Conservation (phyloP, 345 rosid genomes). For the Lagerstroemia speciosa region DNA sequence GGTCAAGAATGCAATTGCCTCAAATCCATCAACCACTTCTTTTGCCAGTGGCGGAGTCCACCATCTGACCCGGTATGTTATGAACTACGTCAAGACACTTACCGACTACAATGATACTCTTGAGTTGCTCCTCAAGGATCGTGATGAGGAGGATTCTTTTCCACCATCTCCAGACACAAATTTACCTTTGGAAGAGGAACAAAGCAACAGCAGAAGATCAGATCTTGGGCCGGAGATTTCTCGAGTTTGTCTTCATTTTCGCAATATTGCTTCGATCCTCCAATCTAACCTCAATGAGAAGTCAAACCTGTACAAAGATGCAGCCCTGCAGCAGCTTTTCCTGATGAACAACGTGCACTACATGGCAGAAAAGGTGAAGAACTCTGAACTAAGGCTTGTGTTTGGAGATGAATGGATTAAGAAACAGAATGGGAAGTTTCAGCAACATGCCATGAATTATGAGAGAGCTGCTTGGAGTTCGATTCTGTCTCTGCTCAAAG, state of each 20-base stretch:
- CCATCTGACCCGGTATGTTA: conserved; percentile 67
- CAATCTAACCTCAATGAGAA: conserved; percentile 60
- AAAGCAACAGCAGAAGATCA: conserved; percentile 4
- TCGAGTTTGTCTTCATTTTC: conserved; percentile 46
- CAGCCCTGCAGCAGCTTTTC: conserved; percentile 63
- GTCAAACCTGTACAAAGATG: conserved; percentile 54
- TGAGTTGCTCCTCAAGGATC: conserved; percentile 47
- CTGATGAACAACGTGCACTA: conserved; percentile 83
- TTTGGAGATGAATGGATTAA: conserved; percentile 76
- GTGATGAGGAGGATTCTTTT: conserved; percentile 22
- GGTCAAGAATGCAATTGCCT: conserved; percentile 61
- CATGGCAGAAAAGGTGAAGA: conserved; percentile 71
- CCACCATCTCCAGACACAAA: conserved; percentile 27
- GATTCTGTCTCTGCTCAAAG: conserved; percentile 52
- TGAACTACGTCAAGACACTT: conserved; percentile 64
- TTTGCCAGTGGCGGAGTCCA: conserved; percentile 69
- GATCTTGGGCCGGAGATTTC: conserved; percentile 5
- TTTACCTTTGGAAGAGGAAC: conserved; percentile 33
- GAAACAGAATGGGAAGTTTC: conserved; percentile 71
- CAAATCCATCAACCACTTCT: conserved; percentile 44
- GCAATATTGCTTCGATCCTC: conserved; percentile 45
- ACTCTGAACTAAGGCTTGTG: conserved; percentile 50
- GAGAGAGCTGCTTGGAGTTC: conserved; percentile 75
- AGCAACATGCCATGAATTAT: conserved; percentile 60
- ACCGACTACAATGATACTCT: conserved; percentile 62